Conservation (phyloP, 805 yeast species). For the Ogataea methanolica region DNA sequence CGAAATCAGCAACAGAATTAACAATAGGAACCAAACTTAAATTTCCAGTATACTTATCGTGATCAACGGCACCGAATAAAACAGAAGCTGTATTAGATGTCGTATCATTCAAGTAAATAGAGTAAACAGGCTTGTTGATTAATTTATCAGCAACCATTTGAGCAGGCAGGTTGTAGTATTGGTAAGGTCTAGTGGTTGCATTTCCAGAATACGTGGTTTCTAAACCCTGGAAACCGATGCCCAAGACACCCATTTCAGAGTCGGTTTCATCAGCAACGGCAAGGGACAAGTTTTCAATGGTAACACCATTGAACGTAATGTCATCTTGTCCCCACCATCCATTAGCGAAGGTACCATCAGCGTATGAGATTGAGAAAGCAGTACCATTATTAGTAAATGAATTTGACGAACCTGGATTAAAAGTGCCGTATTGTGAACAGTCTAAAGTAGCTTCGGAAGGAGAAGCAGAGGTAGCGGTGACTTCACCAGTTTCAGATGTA, state of each 20-base stretch:
- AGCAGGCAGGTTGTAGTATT: constrained; percentile 64
- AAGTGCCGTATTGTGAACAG: constrained; percentile 46
- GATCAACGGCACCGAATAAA: constrained; percentile 71
- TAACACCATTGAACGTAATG: constrained; percentile 45
- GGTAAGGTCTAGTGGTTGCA: constrained; percentile 22
- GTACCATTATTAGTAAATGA: constrained; percentile 38
- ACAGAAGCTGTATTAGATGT: constrained; percentile 46
- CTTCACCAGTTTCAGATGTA: constrained; percentile 1
- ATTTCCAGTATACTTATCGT: constrained; percentile 52
- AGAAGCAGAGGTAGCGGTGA: constrained; percentile 1
- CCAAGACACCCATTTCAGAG: constrained; percentile 66
- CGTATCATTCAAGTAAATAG: constrained; percentile 51
- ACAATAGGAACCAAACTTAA: constrained; percentile 47
- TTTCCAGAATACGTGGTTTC: constrained; percentile 52
- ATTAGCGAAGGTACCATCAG: constrained; percentile 42
- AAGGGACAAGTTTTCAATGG: constrained; percentile 51
- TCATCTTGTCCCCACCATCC: constrained; percentile 64
- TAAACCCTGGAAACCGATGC: constrained; percentile 65
- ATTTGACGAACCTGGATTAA: constrained; percentile 36
- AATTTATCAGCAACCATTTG: constrained; percentile 54
- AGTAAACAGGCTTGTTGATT: constrained; percentile 52
- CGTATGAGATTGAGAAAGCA: constrained; percentile 40
- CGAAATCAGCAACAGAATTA: constrained; percentile 33
- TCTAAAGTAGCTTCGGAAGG: constrained; percentile 24
- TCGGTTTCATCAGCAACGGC: constrained; percentile 70